Evolutionary conservation across 164 flowering plant species (phyloP).

Genomic region (Annona squamosa): DNA sequence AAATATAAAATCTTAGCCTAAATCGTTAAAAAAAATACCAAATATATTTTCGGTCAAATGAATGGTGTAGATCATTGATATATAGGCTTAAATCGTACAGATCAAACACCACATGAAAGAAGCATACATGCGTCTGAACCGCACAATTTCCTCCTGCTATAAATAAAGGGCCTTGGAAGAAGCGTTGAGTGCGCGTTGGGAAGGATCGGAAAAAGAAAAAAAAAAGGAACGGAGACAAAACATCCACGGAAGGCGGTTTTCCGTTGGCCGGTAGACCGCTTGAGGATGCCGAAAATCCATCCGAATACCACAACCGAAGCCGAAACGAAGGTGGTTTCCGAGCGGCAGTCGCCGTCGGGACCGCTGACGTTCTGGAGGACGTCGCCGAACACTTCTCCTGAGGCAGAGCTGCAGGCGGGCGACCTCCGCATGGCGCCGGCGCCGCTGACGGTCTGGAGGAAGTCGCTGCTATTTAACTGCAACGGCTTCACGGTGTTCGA

Average conservation of each 20-base stretch:
- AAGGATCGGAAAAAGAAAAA: too few species aligned
- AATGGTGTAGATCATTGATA: not conserved
- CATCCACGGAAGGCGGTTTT: not conserved
- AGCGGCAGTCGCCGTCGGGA: not conserved
- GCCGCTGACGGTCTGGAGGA: conserved; percentile 79
- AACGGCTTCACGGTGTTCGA: conserved; percentile 80
- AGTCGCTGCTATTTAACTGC: conserved; percentile 68
- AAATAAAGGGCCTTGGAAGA: not conserved
- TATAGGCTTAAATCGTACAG: not conserved
- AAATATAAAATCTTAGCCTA: not conserved
- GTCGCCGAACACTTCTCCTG: conserved; percentile 30
- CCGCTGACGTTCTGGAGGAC: conserved; percentile 83
- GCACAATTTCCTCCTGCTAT: not conserved
- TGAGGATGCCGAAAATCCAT: conserved; percentile 1
- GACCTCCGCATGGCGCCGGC: not conserved
- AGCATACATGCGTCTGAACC: not conserved
- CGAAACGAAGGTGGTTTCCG: not conserved
- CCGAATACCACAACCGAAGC: not conserved
- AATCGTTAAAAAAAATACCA: too few species aligned
- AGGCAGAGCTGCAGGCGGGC: not conserved
- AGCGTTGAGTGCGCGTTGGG: not conserved
- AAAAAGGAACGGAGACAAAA: too few species aligned
- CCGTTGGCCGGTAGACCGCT: not conserved
- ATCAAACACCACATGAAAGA: not conserved
- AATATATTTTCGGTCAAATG: not conserved